Conservation (phyloP, 306 rosid species). For the Fragaria vesca region DNA sequence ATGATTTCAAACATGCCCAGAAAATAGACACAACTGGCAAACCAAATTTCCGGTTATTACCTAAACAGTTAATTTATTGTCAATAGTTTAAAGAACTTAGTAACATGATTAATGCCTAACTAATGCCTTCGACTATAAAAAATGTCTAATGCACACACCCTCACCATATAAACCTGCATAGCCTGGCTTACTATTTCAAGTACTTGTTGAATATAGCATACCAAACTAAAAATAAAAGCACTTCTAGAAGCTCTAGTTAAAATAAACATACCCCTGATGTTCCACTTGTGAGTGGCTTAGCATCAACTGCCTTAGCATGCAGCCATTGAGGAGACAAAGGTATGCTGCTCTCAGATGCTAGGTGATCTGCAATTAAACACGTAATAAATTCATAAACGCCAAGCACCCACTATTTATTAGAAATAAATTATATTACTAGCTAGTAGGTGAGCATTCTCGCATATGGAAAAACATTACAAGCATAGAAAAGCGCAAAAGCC, state of each 20-base stretch:
- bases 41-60: background rate
- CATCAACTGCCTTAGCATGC: slow-evolving; percentile 61
- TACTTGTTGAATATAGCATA: background rate
- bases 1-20: background rate
- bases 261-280: slow-evolving; percentile 41
- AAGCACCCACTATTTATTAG: background rate
- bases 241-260: background rate
- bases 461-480: background rate
- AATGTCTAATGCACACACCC: background rate
- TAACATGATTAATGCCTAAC: background rate
- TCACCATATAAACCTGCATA: background rate
- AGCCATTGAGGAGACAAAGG: slow-evolving; percentile 83
- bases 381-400: background rate
- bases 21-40: background rate
- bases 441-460: background rate
- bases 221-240: background rate
- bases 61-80: background rate
- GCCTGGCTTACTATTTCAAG: background rate
- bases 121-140: background rate
- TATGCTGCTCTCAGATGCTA: slow-evolving; percentile 51
- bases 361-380: slow-evolving; percentile 48
- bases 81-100: background rate
- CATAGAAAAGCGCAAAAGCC: slow-evolving; percentile 7
- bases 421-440: background rate
- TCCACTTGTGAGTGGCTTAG: slow-evolving; percentile 37